Evolutionary conservation across 31 red algal genomes (phyloP).

Genomic region (Endocladia muricata): DNA sequence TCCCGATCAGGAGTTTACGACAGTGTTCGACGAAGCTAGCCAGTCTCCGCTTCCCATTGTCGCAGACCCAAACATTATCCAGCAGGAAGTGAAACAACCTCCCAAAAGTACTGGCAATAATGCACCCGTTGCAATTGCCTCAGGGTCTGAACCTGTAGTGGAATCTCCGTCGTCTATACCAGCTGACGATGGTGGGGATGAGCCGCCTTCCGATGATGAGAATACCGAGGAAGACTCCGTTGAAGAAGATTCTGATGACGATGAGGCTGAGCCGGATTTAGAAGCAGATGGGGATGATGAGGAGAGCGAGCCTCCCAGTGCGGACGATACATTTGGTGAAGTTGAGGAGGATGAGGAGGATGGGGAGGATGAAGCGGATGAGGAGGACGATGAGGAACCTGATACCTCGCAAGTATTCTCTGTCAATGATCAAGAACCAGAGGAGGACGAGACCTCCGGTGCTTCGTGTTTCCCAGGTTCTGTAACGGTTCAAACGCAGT

Average conservation of each 20-base stretch:
- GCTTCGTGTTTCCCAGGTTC: constrained; percentile 70
- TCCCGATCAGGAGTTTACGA: constrained; percentile 28
- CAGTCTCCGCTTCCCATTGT: constrained; percentile 10
- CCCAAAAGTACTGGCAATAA: constrained; percentile 9
- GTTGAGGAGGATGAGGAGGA: too few relatives aligned
- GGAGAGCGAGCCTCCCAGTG: too few relatives aligned
- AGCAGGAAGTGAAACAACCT: background rate
- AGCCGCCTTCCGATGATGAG: background rate
- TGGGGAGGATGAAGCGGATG: too few relatives aligned
- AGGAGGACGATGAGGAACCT: too few relatives aligned
- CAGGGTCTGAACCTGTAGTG: background rate
- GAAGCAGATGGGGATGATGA: background rate
- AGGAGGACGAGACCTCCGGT: too few relatives aligned
- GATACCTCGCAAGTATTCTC: too few relatives aligned
- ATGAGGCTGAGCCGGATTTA: background rate
- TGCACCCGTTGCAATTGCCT: too few relatives aligned
- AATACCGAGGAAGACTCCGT: background rate
- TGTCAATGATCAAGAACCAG: too few relatives aligned
- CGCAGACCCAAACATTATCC: background rate
- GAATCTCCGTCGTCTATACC: background rate
- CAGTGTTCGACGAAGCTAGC: constrained; percentile 11
- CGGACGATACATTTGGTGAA: too few relatives aligned
- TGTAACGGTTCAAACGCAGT: constrained; percentile 18
- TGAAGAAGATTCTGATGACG: background rate
- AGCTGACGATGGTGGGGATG: background rate